Conservation (phyloP, 352 stramenopile species). For the Saprolegnia diclina region DNA sequence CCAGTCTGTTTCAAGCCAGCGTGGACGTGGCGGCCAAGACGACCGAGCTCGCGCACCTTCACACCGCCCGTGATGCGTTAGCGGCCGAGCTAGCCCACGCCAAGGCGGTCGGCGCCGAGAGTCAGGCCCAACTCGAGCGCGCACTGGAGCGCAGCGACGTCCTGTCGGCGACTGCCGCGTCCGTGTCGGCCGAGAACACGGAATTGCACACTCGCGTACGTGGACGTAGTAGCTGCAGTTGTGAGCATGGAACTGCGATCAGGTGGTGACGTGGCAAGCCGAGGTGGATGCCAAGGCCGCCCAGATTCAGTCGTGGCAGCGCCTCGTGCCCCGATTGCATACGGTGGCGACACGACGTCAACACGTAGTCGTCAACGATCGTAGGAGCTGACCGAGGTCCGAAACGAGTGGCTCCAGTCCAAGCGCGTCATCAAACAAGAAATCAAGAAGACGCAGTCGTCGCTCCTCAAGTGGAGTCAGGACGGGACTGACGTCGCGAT, state of each 20-base stretch:
- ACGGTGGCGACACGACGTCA: neutral
- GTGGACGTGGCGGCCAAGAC: neutral
- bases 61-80: neutral
- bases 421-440: constrained; percentile 6
- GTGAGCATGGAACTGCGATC: too few species aligned
- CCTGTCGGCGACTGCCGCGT: neutral
- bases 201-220: neutral
- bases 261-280: neutral
- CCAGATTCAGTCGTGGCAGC: constrained; percentile 3
- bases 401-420: neutral
- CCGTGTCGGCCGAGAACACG: neutral
- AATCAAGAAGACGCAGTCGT: constrained; percentile 11
- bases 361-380: neutral
- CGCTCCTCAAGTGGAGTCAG: constrained; percentile 14
- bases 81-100: neutral
- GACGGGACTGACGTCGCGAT: constrained; percentile 12
- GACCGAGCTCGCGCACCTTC: neutral
- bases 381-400: neutral
- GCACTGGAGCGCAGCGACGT: neutral
- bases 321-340: neutral
- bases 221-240: too few species aligned
- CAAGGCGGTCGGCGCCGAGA: neutral
- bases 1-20: constrained; percentile 3
- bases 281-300: neutral
- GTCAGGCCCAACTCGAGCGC: neutral